Evolutionary conservation across 2,329 filamentous ascomycete genomes (phyloP).

Genomic region (Colletotrichum acutatum): DNA sequence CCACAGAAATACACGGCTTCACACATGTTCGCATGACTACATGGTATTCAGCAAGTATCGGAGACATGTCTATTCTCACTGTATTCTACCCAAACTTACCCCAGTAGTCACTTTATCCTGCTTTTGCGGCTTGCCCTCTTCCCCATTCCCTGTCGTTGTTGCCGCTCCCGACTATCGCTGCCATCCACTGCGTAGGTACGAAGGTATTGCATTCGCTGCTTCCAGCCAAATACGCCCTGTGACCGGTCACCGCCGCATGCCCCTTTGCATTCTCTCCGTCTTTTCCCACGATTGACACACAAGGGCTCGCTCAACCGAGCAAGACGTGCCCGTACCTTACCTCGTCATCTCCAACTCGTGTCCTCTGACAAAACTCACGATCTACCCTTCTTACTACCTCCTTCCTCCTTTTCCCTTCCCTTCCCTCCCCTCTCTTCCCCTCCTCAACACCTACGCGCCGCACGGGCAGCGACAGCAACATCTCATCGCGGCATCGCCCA

Average conservation of each 20-base stretch:
- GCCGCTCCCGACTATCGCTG: not conserved
- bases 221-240: slow-evolving; percentile 19
- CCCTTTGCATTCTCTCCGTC: slow-evolving; percentile 9
- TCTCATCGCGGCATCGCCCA: not conserved
- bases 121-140: slow-evolving; percentile 15
- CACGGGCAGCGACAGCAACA: slow-evolving; percentile 20
- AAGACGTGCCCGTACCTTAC: slow-evolving; percentile 2
- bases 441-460: slow-evolving; percentile 11
- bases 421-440: not conserved
- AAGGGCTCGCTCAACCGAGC: too few relatives aligned
- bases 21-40: not conserved
- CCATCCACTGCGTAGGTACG: not conserved
- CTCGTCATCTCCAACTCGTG: not conserved
- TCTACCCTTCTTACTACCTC: not conserved
- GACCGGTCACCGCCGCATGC: slow-evolving; percentile 21
- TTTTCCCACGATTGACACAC: not conserved
- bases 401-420: not conserved
- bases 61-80: not conserved
- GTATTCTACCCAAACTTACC: too few relatives aligned
- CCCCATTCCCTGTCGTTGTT: not conserved
- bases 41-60: slow-evolving; percentile 11
- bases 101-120: slow-evolving; percentile 3
- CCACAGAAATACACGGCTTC: not conserved
- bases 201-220: slow-evolving; percentile 10
- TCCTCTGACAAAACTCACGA: slow-evolving; percentile 29